These are phyloP conservation scores for Teunomyces gatunensis DNA, from an alignment of 805 yeast genomes.

Conservation along the genomic window DNA sequence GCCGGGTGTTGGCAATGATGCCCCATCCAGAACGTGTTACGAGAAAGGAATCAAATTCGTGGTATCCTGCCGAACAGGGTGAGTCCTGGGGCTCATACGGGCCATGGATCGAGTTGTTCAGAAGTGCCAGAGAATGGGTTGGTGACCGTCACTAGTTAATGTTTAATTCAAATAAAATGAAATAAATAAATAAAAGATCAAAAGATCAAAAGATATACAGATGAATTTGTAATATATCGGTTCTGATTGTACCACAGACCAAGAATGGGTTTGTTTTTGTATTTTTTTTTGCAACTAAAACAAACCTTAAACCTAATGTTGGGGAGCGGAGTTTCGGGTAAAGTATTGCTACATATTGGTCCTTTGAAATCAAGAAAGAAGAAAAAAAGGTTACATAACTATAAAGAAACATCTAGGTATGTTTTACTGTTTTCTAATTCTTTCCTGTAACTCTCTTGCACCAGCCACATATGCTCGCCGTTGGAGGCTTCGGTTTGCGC, in stretches of 20 bases:
- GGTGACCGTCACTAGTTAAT: conserved; percentile 33
- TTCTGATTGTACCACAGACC: too few species aligned
- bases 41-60: conserved; percentile 85
- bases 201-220: background rate
- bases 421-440: too few species aligned
- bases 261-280: too few species aligned
- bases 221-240: background rate
- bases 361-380: too few species aligned
- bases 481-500: background rate
- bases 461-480: background rate
- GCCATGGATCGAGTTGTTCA: conserved; percentile 93
- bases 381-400: too few species aligned
- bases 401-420: too few species aligned
- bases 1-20: conserved; percentile 97
- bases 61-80: conserved; percentile 66
- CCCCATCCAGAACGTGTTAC: conserved; percentile 98
- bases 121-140: conserved; percentile 94
- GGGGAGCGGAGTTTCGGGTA: too few species aligned
- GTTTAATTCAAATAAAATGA: background rate
- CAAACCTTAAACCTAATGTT: background rate
- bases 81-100: conserved; percentile 78
- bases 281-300: background rate
- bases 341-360: too few species aligned
- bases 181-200: background rate
- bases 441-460: background rate